A percentile compares a stretch with the other conserved stretches of the same genome.
Conservation (phyloP, 2,329 filamentous ascomycete species). For the Elsinoe ampelina region DNA sequence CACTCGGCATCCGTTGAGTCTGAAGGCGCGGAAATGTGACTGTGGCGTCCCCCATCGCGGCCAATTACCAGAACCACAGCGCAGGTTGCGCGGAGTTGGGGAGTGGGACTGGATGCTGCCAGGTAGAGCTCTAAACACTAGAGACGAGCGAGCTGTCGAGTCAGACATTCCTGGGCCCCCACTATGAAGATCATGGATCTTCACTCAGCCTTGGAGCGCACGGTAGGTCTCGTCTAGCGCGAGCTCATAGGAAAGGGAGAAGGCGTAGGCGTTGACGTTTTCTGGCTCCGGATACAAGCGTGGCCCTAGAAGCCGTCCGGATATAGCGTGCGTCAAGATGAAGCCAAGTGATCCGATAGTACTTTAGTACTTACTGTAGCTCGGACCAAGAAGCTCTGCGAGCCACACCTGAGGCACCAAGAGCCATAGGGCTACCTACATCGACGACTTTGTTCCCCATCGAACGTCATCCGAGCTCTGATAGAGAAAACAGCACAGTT, state of each 20-base stretch:
- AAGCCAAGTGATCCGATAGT: too few species aligned
- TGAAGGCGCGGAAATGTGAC: neutral
- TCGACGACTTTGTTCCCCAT: neutral
- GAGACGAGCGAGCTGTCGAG: neutral
- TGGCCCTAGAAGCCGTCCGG: neutral
- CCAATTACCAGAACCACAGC: neutral
- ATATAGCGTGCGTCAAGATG: conserved; percentile 7
- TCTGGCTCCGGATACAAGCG: neutral
- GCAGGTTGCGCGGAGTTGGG: neutral
- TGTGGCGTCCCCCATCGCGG: neutral
- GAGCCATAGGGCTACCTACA: conserved; percentile 8
- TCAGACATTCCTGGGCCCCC: neutral
- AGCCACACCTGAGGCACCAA: neutral
- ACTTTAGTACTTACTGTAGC: too few species aligned
- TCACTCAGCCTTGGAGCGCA: neutral
- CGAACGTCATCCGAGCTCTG: conserved; percentile 10
- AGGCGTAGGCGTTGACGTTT: neutral
- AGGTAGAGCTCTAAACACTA: neutral
- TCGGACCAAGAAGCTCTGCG: neutral
- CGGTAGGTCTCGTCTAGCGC: neutral
- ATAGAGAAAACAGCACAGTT: neutral
- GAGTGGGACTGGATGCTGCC: neutral
- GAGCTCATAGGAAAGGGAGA: neutral
- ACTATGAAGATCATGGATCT: neutral
- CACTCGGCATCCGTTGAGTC: neutral